phyloP scores from a whole-genome alignment of 164 flowering plant genomes.

The Sextonia rubra region DNA sequence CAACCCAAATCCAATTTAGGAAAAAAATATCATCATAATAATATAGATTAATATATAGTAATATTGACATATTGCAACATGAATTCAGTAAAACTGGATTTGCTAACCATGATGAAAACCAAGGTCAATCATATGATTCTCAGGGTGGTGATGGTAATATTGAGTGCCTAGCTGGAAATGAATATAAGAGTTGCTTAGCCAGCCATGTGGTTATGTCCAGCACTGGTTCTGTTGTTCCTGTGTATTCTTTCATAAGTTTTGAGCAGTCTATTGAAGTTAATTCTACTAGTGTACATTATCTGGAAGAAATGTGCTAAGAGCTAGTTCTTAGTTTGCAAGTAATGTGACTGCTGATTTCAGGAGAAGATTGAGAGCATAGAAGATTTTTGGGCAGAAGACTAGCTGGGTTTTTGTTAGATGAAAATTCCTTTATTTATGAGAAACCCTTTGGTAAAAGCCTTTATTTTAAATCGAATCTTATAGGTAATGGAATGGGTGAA shows the following conservation, averaged over 20 bases:
- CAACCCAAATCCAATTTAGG: too few species aligned
- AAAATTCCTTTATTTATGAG: too few species aligned
- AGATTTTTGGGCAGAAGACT: too few species aligned
- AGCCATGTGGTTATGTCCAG: neutral
- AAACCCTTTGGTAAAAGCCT: too few species aligned
- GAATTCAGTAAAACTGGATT: too few species aligned
- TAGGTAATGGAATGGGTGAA: too few species aligned
- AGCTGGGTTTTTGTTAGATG: too few species aligned
- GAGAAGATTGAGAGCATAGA: too few species aligned
- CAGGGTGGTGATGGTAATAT: conserved; percentile 15
- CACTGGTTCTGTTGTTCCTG: neutral
- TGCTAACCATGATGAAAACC: conserved; percentile 55
- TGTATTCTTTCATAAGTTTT: neutral
- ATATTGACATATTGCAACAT: too few species aligned
- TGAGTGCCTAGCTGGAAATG: neutral
- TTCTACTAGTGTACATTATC: conserved; percentile 29
- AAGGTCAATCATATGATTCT: conserved; percentile 16
- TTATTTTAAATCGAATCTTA: too few species aligned
- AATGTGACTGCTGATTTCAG: conserved; percentile 21
- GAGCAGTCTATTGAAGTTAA: neutral
- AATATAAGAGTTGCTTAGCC: neutral
- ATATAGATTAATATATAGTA: too few species aligned
- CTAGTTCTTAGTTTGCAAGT: conserved; percentile 62
- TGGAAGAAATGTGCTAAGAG: conserved; percentile 47
- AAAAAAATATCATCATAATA: too few species aligned